phyloP scores from a whole-genome alignment of 371 early-diverging fungal genomes.

The Rhizopus sp. region DNA sequence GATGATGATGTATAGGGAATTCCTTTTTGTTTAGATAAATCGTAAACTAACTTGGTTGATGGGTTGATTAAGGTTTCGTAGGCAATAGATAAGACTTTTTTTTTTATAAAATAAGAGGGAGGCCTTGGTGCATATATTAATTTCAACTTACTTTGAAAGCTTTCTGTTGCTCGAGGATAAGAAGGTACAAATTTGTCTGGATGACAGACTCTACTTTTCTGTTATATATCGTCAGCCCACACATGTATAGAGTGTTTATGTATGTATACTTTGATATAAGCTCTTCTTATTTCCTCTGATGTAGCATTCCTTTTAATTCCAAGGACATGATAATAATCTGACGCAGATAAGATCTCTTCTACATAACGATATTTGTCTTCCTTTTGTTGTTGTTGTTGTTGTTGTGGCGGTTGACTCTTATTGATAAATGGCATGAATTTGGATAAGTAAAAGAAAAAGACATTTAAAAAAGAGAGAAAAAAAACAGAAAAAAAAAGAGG shows the following conservation, averaged over 20 bases:
- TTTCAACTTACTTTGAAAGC: constrained; percentile 37
- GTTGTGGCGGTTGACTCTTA: background rate
- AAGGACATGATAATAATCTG: constrained; percentile 35
- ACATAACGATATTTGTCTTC: constrained; percentile 36
- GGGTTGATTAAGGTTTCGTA: constrained; percentile 64
- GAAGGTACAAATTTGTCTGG: constrained; percentile 42
- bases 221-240: background rate
- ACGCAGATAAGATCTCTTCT: constrained; percentile 33
- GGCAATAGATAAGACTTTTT: constrained; percentile 54
- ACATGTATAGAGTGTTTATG: no score
- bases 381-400: background rate
- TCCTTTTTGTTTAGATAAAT: constrained; percentile 49
- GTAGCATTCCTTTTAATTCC: constrained; percentile 28
- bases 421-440: background rate
- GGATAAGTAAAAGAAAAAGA: constrained; percentile 3
- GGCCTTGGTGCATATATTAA: background rate
- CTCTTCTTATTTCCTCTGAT: constrained; percentile 39
- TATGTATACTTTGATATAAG: constrained; percentile 36
- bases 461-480: background rate
- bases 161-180: constrained; percentile 28
- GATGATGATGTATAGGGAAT: constrained; percentile 32
- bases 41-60: constrained; percentile 54
- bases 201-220: constrained; percentile 47
- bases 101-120: background rate
- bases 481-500: constrained; percentile 9